Evolutionary conservation across 2,329 filamentous ascomycete genomes (phyloP).

Genomic region (Periconia sp.): DNA sequence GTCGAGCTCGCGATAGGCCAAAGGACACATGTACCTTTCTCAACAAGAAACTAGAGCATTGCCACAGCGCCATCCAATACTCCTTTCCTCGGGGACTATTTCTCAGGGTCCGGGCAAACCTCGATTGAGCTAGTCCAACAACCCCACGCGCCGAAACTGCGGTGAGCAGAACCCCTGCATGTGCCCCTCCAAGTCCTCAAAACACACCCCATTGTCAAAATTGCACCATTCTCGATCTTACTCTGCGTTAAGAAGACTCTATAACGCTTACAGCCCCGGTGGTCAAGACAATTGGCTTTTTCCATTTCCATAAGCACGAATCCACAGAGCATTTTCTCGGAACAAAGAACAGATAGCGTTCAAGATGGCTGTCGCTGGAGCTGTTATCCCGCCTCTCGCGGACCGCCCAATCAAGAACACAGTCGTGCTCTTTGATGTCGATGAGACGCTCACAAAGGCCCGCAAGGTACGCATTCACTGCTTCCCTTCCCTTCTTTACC

Average conservation of each 20-base stretch:
- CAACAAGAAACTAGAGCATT: no score
- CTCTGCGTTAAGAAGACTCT: not conserved
- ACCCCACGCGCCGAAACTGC: no score
- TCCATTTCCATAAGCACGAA: no score
- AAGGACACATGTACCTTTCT: no score
- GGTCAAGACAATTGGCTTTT: not conserved
- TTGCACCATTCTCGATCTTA: not conserved
- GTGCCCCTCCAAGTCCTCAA: not conserved
- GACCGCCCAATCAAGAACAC: slow-evolving; percentile 90
- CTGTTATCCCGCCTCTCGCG: slow-evolving; percentile 74
- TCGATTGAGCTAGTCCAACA: no score
- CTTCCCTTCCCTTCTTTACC: not conserved
- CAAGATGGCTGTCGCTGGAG: slow-evolving; percentile 49
- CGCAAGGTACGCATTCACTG: slow-evolving; percentile 63
- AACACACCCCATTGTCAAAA: not conserved
- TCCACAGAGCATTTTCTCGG: not conserved
- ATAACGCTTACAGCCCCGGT: not conserved
- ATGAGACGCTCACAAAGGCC: slow-evolving; percentile 86
- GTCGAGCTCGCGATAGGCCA: no score
- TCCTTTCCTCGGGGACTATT: no score
- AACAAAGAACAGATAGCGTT: no score
- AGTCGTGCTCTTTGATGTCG: slow-evolving; percentile 94
- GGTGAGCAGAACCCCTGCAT: not conserved
- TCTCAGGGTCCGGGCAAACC: no score
- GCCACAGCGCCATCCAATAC: no score